A percentile compares a stretch with the other conserved stretches of the same genome.
These are phyloP conservation scores for Yarrowia sp. DNA, from an alignment of 805 yeast species.

Conservation along the genomic window DNA sequence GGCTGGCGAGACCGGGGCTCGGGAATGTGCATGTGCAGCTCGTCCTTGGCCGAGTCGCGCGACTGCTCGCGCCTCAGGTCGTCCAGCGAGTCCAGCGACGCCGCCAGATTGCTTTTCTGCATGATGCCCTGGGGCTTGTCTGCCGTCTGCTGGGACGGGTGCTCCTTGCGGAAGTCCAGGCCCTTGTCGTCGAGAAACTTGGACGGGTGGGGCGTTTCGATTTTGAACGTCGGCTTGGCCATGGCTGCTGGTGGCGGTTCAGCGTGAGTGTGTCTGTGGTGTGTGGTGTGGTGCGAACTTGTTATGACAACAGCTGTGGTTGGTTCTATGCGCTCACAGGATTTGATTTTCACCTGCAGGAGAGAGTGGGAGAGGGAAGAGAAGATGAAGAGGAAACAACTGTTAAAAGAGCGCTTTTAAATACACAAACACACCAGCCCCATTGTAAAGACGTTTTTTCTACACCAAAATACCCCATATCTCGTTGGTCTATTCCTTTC, in stretches of 20 bases:
- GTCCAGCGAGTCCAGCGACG: constrained; percentile 28
- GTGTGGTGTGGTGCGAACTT: not conserved
- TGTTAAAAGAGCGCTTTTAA: not conserved
- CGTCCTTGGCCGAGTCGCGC: not conserved
- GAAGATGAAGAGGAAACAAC: no score
- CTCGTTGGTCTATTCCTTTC: no score
- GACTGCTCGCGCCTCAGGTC: not conserved
- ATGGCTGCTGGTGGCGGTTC: not conserved
- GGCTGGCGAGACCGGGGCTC: constrained; percentile 32
- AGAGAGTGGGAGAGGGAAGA: not conserved
- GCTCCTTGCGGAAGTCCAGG: constrained; percentile 26
- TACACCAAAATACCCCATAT: no score
- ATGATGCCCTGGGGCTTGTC: constrained; percentile 32
- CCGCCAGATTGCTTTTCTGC: constrained; percentile 35
- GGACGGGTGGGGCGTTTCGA: constrained; percentile 39
- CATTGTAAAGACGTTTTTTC: no score
- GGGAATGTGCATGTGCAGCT: not conserved
- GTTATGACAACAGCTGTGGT: not conserved
- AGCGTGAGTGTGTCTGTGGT: not conserved
- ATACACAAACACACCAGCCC: not conserved
- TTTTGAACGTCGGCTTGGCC: constrained; percentile 39
- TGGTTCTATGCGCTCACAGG: constrained; percentile 18
- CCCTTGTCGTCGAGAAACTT: constrained; percentile 34
- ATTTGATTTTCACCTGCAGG: constrained; percentile 36
- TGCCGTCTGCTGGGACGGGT: constrained; percentile 21